These are phyloP conservation scores for Penicillium macrosclerotiorum DNA, from an alignment of 495 filamentous ascomycete species.

Conservation along the genomic window DNA sequence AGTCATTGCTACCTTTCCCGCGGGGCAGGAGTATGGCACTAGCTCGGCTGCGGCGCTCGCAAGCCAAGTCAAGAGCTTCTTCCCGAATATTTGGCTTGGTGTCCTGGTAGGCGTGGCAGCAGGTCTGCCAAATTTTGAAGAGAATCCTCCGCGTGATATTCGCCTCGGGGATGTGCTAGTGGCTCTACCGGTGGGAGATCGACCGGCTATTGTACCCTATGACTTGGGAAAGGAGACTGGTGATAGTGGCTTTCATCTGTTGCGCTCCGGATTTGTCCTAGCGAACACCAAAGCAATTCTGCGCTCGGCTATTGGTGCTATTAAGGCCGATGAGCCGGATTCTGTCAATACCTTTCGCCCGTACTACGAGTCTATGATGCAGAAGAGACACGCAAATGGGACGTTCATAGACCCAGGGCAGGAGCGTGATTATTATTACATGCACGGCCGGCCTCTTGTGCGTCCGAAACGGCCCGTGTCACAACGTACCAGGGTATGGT, in stretches of 20 bases:
- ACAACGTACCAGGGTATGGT: neutral
- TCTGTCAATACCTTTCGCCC: neutral
- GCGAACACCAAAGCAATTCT: neutral
- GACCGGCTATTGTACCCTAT: slow-evolving; percentile 21
- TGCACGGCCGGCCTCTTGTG: neutral
- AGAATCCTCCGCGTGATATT: slow-evolving; percentile 30
- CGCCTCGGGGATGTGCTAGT: slow-evolving; percentile 42
- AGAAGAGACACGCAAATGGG: neutral
- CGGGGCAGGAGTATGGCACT: slow-evolving; percentile 20
- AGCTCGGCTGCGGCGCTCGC: slow-evolving; percentile 37
- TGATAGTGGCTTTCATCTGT: neutral
- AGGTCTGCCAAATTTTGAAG: slow-evolving; percentile 21
- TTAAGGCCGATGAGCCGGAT: neutral
- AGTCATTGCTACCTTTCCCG: slow-evolving; percentile 3
- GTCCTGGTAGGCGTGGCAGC: slow-evolving; percentile 36
- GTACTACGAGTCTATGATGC: neutral
- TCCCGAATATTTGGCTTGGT: slow-evolving; percentile 37
- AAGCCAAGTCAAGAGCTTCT: slow-evolving; percentile 34
- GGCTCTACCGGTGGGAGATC: slow-evolving; percentile 16
- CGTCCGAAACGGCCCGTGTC: neutral
- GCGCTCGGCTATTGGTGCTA: neutral
- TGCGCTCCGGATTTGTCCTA: neutral
- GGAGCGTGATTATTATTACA: neutral
- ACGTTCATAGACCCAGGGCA: neutral
- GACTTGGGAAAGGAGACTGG: neutral